Evolutionary conservation across 2,329 filamentous ascomycete genomes (phyloP).

Genomic region (Trichothecium roseum): DNA sequence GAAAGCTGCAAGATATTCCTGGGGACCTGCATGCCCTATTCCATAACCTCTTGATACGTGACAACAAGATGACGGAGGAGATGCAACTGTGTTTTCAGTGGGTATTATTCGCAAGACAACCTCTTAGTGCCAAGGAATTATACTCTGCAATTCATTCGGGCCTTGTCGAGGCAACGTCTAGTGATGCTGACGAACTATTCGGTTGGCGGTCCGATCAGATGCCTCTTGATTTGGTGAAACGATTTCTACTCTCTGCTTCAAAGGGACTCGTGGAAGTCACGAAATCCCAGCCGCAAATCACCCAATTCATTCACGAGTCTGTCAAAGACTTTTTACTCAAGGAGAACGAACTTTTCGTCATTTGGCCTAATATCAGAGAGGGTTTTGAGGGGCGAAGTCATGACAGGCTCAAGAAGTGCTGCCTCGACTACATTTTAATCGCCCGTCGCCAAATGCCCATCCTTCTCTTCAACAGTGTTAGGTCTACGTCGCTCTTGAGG

Average conservation of each 20-base stretch:
- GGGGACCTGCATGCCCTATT: conserved; percentile 28
- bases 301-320: conserved; percentile 38
- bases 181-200: too few relatives aligned
- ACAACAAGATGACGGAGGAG: conserved; percentile 22
- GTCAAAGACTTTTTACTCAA: conserved; percentile 31
- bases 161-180: too few relatives aligned
- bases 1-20: conserved; percentile 23
- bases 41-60: conserved; percentile 27
- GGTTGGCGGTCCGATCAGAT: not conserved
- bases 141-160: conserved; percentile 12
- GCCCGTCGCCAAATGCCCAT: too few relatives aligned
- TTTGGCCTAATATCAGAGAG: conserved; percentile 19
- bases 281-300: conserved; percentile 12
- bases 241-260: conserved; percentile 24
- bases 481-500: too few relatives aligned
- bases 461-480: too few relatives aligned
- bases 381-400: conserved; percentile 23
- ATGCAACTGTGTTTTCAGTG: conserved; percentile 29
- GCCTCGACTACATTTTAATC: conserved; percentile 24
- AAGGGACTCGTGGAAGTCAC: conserved; percentile 32
- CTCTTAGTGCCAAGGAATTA: conserved; percentile 24
- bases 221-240: not conserved
- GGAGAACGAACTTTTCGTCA: conserved; percentile 15
- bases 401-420: conserved; percentile 33
- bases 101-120: conserved; percentile 28